phyloP scores from a whole-genome alignment of 768 basidiomycete genomes.

The Pisolithus sp. region DNA sequence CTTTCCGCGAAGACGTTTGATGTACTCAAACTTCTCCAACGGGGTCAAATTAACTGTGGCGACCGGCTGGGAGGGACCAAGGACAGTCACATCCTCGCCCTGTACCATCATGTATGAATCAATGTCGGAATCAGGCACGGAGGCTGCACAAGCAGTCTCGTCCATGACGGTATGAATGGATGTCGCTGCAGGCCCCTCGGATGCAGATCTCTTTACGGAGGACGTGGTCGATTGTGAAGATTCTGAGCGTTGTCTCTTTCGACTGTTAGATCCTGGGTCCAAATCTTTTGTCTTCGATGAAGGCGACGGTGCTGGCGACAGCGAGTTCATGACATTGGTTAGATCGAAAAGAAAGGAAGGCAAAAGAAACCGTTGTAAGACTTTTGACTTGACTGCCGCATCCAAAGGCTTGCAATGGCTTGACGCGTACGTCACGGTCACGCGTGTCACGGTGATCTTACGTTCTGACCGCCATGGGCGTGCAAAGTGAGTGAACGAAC shows the following conservation, averaged over 20 bases:
- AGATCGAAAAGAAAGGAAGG: not conserved
- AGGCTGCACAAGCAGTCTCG: slow-evolving; percentile 28
- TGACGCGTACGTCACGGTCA: slow-evolving; percentile 3
- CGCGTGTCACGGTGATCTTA: not conserved
- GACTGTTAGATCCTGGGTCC: slow-evolving; percentile 25
- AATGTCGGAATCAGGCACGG: slow-evolving; percentile 47
- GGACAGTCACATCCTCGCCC: slow-evolving; percentile 33
- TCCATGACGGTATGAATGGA: slow-evolving; percentile 14
- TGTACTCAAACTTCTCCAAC: slow-evolving; percentile 42
- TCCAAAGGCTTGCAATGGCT: not conserved
- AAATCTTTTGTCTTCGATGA: slow-evolving; percentile 35
- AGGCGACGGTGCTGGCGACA: slow-evolving; percentile 37
- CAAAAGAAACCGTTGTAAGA: not conserved
- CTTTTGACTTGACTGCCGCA: too few relatives aligned
- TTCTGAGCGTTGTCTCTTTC: slow-evolving; percentile 69
- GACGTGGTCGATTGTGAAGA: slow-evolving; percentile 73
- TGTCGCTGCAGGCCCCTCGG: slow-evolving; percentile 53
- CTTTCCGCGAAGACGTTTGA: slow-evolving; percentile 40
- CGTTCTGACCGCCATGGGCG: slow-evolving; percentile 6
- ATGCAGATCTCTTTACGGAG: slow-evolving; percentile 74
- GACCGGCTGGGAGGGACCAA: slow-evolving; percentile 20
- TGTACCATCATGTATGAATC: slow-evolving; percentile 65
- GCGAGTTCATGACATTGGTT: slow-evolving; percentile 40
- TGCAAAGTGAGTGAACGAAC: slow-evolving; percentile 9
- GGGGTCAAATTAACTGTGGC: slow-evolving; percentile 26